Base-by-base conservation (phyloP, 495 filamentous ascomycete genomes). In the Penicillium turbatum region DNA sequence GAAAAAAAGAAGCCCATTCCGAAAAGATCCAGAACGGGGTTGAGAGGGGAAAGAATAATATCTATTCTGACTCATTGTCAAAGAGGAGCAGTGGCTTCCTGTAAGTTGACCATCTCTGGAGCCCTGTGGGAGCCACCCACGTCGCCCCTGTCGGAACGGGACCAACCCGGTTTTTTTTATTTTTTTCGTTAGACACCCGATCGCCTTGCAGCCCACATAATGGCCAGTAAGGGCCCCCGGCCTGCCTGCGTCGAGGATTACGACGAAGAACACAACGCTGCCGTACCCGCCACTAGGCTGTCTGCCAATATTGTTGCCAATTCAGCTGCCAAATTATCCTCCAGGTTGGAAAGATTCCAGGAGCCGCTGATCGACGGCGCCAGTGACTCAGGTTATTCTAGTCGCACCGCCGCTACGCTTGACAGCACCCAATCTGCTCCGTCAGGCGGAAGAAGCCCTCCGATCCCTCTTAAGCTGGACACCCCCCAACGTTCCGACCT, bases 331-430 rank as follows among this genome's bases (percentile, higher is more conserved):
- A 82, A 78, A 74, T 63, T 79, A 49, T 74, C 76, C 50, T 75
- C 78, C 55, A 83, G 80, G 63, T 63, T 70, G 48, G 72, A 74
- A 37, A 71, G 59, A 67, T 56, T 61, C 47, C 55, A 63, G 48
- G 63, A 65, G 53, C 64, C 62, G 56, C 66, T 69, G 49, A 61
- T 69, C 42, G 81, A 83, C 64, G 69, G 71, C 57, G 73, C 72
- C 50, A 84, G 79, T 68, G 83, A 86, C 67, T 84, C 81, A 37
- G 83, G 82, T 49, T 85, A 84, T 73, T 85, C 82, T 55, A 84
- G 77, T 75, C 82, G 78, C 67, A 85, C 79, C 55, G 71, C 74
- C 53, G 79, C 80, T 59, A 81, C 81, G 26, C 70, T 69, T 55
- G 73, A 71, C 64, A 80, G 75, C 67, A 75, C 77, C 70, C 75